A percentile compares a stretch with the other conserved stretches of the same genome.
phyloP scores from a whole-genome alignment of 768 basidiomycete species.

The Kwoniella heveanensis region DNA sequence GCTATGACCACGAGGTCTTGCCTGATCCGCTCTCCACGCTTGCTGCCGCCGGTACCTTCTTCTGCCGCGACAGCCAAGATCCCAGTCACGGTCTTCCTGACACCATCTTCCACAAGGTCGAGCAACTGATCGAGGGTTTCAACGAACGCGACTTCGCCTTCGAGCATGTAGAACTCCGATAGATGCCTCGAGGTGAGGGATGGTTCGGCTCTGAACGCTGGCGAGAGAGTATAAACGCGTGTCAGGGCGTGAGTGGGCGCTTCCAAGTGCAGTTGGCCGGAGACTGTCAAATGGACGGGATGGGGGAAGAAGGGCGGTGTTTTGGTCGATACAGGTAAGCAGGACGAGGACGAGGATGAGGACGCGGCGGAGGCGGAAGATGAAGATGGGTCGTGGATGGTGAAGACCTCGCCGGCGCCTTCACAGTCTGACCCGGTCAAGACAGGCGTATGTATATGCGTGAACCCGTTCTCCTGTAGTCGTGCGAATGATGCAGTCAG shows the following conservation, averaged over 20 bases:
- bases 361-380: slow-evolving; percentile 21
- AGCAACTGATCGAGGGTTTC: slow-evolving; percentile 62
- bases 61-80: slow-evolving; percentile 19
- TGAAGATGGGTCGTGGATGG: slow-evolving; percentile 34
- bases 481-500: slow-evolving; percentile 3
- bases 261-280: slow-evolving; percentile 93
- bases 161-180: slow-evolving; percentile 99
- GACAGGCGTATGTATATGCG: slow-evolving; percentile 78
- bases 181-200: slow-evolving; percentile 87
- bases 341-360: slow-evolving; percentile 3
- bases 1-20: slow-evolving; percentile 25
- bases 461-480: slow-evolving; percentile 72
- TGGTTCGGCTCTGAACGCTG: slow-evolving; percentile 91
- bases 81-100: slow-evolving; percentile 58
- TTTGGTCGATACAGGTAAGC: too few species aligned
- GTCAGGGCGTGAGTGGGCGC: slow-evolving; percentile 74
- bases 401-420: slow-evolving; percentile 91
- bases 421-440: slow-evolving; percentile 91
- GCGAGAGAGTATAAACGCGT: slow-evolving; percentile 87
- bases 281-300: slow-evolving; percentile 81
- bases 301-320: slow-evolving; percentile 37
- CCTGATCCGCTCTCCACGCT: slow-evolving; percentile 18
- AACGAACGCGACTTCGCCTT: slow-evolving; percentile 81
- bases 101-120: slow-evolving; percentile 63
- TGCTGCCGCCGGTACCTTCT: slow-evolving; percentile 3